Base-by-base conservation (phyloP, 257 asterid genomes). In the Solanum chmielewskii region DNA sequence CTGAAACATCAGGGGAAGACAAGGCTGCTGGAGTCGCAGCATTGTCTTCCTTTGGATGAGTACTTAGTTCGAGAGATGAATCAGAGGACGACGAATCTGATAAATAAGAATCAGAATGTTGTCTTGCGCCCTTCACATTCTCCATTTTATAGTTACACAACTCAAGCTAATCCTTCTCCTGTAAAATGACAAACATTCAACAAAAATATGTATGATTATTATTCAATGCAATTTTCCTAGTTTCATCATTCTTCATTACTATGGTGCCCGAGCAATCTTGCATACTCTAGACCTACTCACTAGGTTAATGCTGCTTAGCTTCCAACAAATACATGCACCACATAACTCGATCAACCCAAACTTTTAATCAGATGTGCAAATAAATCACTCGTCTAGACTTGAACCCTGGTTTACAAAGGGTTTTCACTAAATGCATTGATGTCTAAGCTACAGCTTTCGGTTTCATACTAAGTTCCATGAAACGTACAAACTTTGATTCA, bases 71-170 rank as follows among this genome's bases (percentile, higher is more conserved):
- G 4, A 87, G 7, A 3, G 87, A 47, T 3, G 91, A 87, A 66
- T 85, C 29, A 39, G 90, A 88, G 3, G 93, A 92, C 59, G 90
- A 69, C 16, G 88, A 87, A 25, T 92, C 88, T 11, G 89, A 87
- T 20, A 90, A 39, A 44, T 49, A 25, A 4, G 91, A 86, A 41
- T 47, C 83, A 21, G 44, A 66, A 85, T 68, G 37, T 2, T 73
- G 31, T 49, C 60, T 70, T 29, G 16, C 80, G n/a, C 42, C 21
- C 0, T 73, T 33, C 47, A 37, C 47, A 11, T 69, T 85, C 59
- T 47, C 83, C 87, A 85, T 85, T 71, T 71, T 4, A 18, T 47
- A 49, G 33, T 31, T 49, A 74, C 84, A 73, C 73, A 86, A 86
- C 11, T 86, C 84, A 73, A 71, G 83, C 18, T 33, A 44, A 85